phyloP scores from a whole-genome alignment of 2,329 filamentous ascomycete species.

The Daldinia sp. region DNA sequence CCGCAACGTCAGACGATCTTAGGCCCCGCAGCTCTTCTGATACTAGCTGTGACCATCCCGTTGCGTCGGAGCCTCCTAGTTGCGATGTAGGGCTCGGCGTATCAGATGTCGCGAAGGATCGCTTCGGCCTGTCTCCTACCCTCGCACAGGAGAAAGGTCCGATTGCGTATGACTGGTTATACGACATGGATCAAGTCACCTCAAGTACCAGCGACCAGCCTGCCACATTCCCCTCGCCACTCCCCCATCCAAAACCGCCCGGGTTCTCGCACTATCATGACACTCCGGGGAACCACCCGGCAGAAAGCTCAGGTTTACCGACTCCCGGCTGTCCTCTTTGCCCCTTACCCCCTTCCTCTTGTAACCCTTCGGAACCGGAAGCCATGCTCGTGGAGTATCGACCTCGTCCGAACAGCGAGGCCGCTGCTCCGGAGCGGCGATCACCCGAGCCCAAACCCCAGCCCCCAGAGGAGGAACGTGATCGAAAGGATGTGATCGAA shows the following conservation, averaged over 20 bases:
- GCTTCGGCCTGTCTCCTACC: constrained; percentile 23
- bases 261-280: constrained; percentile 4
- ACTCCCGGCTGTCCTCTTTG: not conserved
- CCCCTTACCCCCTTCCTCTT: not conserved
- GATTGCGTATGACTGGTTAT: constrained; percentile 12
- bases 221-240: constrained; percentile 13
- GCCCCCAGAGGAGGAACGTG: not conserved
- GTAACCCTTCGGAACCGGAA: not conserved
- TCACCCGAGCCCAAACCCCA: not conserved
- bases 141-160: constrained; percentile 19
- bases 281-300: not conserved
- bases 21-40: constrained; percentile 14
- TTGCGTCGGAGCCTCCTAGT: constrained; percentile 9
- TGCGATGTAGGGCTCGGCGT: constrained; percentile 13
- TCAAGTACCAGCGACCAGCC: constrained; percentile 1
- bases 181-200: not conserved
- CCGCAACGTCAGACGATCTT: constrained; percentile 17
- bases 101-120: constrained; percentile 19
- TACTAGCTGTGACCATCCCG: constrained; percentile 14
- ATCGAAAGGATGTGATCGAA: not conserved
- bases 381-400: constrained; percentile 9
- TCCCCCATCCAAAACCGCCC: constrained; percentile 2
- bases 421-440: not conserved
- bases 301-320: constrained; percentile 9
- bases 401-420: not conserved